phyloP scores from a whole-genome alignment of 2,329 filamentous ascomycete genomes.

The Alternaria alternata region DNA sequence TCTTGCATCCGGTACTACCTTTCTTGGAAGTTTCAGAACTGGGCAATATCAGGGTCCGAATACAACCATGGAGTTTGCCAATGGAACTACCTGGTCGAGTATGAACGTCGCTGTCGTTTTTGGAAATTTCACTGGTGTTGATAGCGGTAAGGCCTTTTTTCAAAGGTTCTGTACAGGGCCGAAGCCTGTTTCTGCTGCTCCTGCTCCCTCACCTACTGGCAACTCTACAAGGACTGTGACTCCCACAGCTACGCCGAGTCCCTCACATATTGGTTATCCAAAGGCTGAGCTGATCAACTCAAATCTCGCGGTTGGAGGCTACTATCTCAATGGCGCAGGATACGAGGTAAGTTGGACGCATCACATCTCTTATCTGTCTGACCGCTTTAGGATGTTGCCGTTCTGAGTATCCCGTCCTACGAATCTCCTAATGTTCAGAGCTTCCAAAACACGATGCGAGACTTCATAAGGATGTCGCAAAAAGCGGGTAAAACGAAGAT shows the following conservation, averaged over 20 bases:
- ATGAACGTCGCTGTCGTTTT: constrained; percentile 45
- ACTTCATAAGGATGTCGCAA: constrained; percentile 59
- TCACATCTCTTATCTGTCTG: constrained; percentile 41
- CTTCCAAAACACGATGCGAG: constrained; percentile 52
- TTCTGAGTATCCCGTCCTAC: constrained; percentile 57
- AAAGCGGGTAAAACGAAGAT: constrained; percentile 65
- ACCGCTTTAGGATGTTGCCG: constrained; percentile 54
- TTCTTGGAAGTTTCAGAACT: constrained; percentile 41
- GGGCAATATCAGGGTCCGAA: constrained; percentile 45
- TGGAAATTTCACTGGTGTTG: constrained; percentile 46
- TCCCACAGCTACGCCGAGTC: constrained; percentile 28
- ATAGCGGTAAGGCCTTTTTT: constrained; percentile 53
- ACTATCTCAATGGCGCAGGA: constrained; percentile 53
- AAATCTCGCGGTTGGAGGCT: constrained; percentile 54
- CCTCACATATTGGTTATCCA: constrained; percentile 50
- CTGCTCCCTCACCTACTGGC: constrained; percentile 18
- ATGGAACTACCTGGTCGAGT: constrained; percentile 44
- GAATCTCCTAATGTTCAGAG: constrained; percentile 37
- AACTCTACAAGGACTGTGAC: constrained; percentile 24
- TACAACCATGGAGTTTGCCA: constrained; percentile 47
- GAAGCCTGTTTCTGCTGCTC: constrained; percentile 20
- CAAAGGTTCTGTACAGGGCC: constrained; percentile 49
- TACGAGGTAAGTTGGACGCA: constrained; percentile 46
- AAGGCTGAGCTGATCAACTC: constrained; percentile 48
- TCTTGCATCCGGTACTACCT: constrained; percentile 38